phyloP scores from a whole-genome alignment of 1,284 basidiomycete species.

The Tylopilus sp. region DNA sequence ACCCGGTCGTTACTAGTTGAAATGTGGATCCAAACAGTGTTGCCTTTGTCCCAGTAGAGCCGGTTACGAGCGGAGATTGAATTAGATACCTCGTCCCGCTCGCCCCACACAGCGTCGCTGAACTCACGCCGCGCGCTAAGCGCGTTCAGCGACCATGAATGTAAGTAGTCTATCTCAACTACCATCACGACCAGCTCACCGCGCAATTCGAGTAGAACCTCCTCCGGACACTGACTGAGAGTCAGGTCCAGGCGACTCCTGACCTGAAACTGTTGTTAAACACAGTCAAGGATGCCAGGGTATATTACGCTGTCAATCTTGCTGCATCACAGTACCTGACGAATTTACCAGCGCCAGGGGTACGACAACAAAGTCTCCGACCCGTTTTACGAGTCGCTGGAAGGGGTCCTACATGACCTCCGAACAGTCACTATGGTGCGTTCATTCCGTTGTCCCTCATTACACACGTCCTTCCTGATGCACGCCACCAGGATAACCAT shows the following conservation, averaged over 20 bases:
- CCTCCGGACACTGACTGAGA: slow-evolving; percentile 69
- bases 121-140: slow-evolving; percentile 25
- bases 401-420: slow-evolving; percentile 82
- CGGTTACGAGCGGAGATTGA: slow-evolving; percentile 36
- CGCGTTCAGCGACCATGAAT: slow-evolving; percentile 30
- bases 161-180: slow-evolving; percentile 7
- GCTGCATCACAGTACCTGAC: slow-evolving; percentile 10
- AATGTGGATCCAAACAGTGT: background rate
- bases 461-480: slow-evolving; percentile 13
- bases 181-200: slow-evolving; percentile 10
- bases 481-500: slow-evolving; percentile 64
- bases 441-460: slow-evolving; percentile 19
- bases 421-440: slow-evolving; percentile 72
- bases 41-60: background rate
- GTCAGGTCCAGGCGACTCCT: slow-evolving; percentile 54
- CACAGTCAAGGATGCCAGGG: slow-evolving; percentile 72
- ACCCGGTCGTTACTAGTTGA: too few species aligned
- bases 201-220: slow-evolving; percentile 54
- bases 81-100: slow-evolving; percentile 33
- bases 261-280: slow-evolving; percentile 71
- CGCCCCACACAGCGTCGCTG: slow-evolving; percentile 32
- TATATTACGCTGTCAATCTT: slow-evolving; percentile 34
- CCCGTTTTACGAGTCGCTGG: slow-evolving; percentile 87
- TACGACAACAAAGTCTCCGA: slow-evolving; percentile 77
- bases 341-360: slow-evolving; percentile 44